Percentiles rank a stretch among this genome's conserved stretches.
These are phyloP conservation scores for Coemansia sp. DNA, from an alignment of 192 early-diverging fungal species.

Conservation along the genomic window DNA sequence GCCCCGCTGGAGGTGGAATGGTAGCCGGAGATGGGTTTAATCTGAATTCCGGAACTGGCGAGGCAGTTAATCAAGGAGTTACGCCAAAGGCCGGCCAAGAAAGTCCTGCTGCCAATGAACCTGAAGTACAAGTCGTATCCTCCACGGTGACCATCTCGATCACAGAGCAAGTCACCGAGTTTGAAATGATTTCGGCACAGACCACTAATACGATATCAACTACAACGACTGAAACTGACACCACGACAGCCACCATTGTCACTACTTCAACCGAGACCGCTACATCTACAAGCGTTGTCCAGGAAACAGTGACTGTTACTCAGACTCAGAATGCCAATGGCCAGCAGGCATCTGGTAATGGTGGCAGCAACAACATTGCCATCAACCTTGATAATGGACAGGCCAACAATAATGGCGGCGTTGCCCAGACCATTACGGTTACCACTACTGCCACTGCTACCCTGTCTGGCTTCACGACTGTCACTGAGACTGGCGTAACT, in stretches of 20 bases:
- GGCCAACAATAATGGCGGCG: conserved; percentile 1
- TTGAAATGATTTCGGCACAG: neutral
- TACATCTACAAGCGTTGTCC: neutral
- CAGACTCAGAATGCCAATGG: neutral
- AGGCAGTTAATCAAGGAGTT: no score
- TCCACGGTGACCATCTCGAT: neutral
- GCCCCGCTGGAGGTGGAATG: neutral
- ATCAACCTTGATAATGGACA: conserved; percentile 4
- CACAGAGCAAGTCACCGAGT: neutral
- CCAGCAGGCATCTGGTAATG: neutral
- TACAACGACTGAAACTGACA: neutral
- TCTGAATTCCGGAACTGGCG: neutral
- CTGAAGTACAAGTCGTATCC: no score
- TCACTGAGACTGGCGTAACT: neutral
- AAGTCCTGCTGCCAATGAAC: no score
- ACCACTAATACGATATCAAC: neutral
- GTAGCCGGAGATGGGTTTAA: neutral
- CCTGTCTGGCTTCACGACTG: neutral
- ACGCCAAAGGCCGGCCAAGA: no score
- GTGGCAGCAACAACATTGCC: neutral
- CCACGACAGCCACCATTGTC: conserved; percentile 2
- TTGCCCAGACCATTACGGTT: neutral
- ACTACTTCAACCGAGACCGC: neutral
- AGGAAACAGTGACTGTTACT: conserved; percentile 1
- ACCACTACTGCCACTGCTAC: neutral